phyloP scores from a whole-genome alignment of 805 yeast species.

The Komagataella phaffii region DNA sequence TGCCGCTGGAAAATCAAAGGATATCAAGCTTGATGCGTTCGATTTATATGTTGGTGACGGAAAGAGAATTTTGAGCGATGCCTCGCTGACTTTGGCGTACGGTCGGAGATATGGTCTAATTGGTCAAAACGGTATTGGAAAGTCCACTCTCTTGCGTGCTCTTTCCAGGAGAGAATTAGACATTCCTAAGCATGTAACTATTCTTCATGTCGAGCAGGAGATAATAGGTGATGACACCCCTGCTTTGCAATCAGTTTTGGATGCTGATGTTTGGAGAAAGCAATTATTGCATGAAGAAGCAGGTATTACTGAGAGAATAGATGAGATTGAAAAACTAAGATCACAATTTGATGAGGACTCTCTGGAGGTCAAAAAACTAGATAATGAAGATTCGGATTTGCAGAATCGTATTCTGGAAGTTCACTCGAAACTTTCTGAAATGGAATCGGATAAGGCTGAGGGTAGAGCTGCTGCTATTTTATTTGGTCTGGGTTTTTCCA shows the following conservation, averaged over 20 bases:
- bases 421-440: slow-evolving; percentile 71
- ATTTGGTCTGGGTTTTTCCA: slow-evolving; percentile 86
- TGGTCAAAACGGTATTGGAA: slow-evolving; percentile 99
- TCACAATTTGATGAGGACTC: slow-evolving; percentile 65
- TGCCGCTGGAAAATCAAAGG: slow-evolving; percentile 94
- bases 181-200: slow-evolving; percentile 90
- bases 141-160: slow-evolving; percentile 85
- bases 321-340: slow-evolving; percentile 59
- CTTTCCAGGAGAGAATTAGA: slow-evolving; percentile 86
- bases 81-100: slow-evolving; percentile 73
- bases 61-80: slow-evolving; percentile 79
- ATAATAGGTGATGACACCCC: slow-evolving; percentile 83
- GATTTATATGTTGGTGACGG: slow-evolving; percentile 96
- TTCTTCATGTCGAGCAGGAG: slow-evolving; percentile 96
- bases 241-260: slow-evolving; percentile 91
- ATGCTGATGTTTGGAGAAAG: slow-evolving; percentile 99
- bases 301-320: slow-evolving; percentile 59
- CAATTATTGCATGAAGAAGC: slow-evolving; percentile 67
- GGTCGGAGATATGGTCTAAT: slow-evolving; percentile 96
- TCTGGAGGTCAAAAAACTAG: slow-evolving; percentile 63
- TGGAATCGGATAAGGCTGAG: slow-evolving; percentile 97
- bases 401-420: slow-evolving; percentile 69
- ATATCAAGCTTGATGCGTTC: slow-evolving; percentile 83
- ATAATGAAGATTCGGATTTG: slow-evolving; percentile 81
- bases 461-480: slow-evolving; percentile 91